Evolutionary conservation across 192 early-diverging fungal genomes (phyloP).

Genomic region (Podila horticola): DNA sequence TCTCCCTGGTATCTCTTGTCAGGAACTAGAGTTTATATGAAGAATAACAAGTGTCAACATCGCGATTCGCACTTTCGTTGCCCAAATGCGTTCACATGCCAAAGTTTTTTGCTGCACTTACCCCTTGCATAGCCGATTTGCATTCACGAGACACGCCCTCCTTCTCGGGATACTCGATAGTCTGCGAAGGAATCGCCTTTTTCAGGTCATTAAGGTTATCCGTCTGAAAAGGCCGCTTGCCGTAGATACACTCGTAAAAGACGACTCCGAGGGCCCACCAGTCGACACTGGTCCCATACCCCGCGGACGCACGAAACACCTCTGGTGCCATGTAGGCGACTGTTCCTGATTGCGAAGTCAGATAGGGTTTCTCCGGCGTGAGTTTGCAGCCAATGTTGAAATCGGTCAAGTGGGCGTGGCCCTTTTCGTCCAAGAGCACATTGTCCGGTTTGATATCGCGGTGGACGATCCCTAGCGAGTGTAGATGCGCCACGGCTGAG

Average conservation of each 20-base stretch:
- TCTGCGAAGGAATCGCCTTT: constrained; percentile 70
- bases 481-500: constrained; percentile 85
- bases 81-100: not conserved
- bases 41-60: not conserved
- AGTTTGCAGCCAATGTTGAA: constrained; percentile 94
- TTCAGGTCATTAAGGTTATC: constrained; percentile 69
- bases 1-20: constrained; percentile 57
- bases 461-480: constrained; percentile 86
- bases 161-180: constrained; percentile 72
- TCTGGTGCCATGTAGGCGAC: constrained; percentile 94
- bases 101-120: constrained; percentile 32
- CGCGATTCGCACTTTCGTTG: not conserved
- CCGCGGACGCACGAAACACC: constrained; percentile 63
- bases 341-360: constrained; percentile 90
- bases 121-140: constrained; percentile 74
- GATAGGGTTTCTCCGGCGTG: constrained; percentile 63
- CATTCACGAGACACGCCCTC: constrained; percentile 70
- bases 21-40: constrained; percentile 57
- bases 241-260: constrained; percentile 87
- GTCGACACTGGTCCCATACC: constrained; percentile 88
- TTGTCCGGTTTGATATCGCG: constrained; percentile 97
- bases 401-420: constrained; percentile 93
- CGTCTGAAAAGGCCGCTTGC: constrained; percentile 74
- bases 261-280: constrained; percentile 97
- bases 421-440: constrained; percentile 76